Percentiles rank a stretch among this genome's conserved stretches.
phyloP scores from a whole-genome alignment of 2,329 filamentous ascomycete species.

The Teratosphaeria gauchensis region DNA sequence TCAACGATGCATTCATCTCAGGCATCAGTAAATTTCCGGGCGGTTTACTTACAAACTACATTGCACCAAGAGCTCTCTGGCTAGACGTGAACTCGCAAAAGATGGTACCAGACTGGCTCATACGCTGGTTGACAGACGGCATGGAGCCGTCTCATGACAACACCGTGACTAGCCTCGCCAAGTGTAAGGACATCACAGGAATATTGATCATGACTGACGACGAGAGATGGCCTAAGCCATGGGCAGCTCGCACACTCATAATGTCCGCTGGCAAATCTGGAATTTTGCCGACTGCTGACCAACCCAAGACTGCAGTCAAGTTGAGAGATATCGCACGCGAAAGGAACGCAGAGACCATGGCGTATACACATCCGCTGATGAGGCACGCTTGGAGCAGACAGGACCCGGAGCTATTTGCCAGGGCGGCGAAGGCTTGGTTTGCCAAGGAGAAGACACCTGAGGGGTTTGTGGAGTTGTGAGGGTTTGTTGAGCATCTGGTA shows the following conservation, averaged over 20 bases:
- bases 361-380: constrained; percentile 13
- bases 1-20: constrained; percentile 12
- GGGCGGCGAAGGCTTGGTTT: constrained; percentile 12
- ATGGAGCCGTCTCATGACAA: constrained; percentile 5
- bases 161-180: constrained; percentile 4
- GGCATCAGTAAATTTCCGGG: constrained; percentile 10
- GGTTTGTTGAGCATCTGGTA: too few species aligned
- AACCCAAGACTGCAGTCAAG: constrained; percentile 9
- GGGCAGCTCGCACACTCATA: constrained; percentile 15
- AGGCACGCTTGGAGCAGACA: constrained; percentile 21
- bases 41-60: constrained; percentile 1
- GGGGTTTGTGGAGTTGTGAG: constrained; percentile 7
- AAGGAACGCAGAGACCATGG: constrained; percentile 10
- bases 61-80: constrained; percentile 11
- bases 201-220: constrained; percentile 3
- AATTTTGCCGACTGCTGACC: constrained; percentile 16
- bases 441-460: constrained; percentile 6
- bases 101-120: constrained; percentile 7
- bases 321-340: constrained; percentile 12
- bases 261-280: constrained; percentile 18
- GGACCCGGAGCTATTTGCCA: constrained; percentile 16
- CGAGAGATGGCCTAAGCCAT: constrained; percentile 8
- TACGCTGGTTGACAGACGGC: constrained; percentile 17
- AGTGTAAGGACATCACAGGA: constrained; percentile 10
- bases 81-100: constrained; percentile 9